Evolutionary conservation across 2,329 filamentous ascomycete genomes (phyloP).

Genomic region (Pestalotiopsis sp.): DNA sequence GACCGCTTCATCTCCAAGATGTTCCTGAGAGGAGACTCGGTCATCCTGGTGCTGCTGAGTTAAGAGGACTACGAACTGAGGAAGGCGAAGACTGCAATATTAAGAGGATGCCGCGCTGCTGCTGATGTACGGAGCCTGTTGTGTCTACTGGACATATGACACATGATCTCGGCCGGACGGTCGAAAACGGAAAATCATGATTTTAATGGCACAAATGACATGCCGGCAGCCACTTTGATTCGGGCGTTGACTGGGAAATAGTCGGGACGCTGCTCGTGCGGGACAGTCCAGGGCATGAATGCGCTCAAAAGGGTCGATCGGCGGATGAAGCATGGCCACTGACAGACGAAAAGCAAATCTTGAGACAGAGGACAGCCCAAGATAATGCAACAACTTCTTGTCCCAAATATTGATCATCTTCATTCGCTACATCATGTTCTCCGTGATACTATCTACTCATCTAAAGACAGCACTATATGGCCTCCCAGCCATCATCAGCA

Average conservation of each 20-base stretch:
- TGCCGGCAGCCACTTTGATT: neutral
- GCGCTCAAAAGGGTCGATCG: neutral
- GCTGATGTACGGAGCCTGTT: neutral
- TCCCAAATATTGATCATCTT: neutral
- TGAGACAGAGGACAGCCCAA: neutral
- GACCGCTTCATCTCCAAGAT: slow-evolving; percentile 98
- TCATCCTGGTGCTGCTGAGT: slow-evolving; percentile 84
- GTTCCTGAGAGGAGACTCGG: slow-evolving; percentile 87
- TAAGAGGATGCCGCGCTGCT: neutral
- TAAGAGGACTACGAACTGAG: slow-evolving; percentile 43
- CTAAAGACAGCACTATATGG: slow-evolving; percentile 8
- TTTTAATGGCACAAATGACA: neutral
- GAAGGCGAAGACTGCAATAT: neutral
- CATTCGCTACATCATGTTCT: neutral
- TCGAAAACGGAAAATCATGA: neutral
- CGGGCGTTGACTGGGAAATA: neutral
- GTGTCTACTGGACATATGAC: neutral
- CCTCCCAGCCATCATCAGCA: slow-evolving; percentile 39
- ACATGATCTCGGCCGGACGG: neutral
- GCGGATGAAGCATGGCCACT: neutral
- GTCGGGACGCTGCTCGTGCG: neutral
- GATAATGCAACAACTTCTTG: slow-evolving; percentile 1
- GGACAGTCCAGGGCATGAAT: neutral
- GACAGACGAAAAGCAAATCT: neutral
- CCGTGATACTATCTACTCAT: neutral